These are phyloP conservation scores for Acorus calamus DNA, from an alignment of 106 monocot species.

Conservation along the genomic window DNA sequence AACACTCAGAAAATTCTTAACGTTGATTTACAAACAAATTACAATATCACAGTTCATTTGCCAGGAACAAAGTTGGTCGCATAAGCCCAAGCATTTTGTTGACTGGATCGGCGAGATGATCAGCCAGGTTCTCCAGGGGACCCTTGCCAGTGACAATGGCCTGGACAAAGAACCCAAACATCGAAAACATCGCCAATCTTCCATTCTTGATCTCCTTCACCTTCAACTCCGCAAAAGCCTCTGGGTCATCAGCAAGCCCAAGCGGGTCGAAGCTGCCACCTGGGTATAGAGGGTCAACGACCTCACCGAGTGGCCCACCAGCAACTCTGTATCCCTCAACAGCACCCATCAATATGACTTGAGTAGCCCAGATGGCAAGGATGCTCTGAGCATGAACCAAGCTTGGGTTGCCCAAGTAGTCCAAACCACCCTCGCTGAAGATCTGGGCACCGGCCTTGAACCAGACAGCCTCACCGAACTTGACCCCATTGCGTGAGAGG, in stretches of 20 bases:
- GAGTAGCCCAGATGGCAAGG: background rate
- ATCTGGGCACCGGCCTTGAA: too few relatives aligned
- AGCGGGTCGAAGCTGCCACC: conserved; percentile 36
- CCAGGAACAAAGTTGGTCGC: conserved; percentile 36
- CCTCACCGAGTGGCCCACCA: conserved; percentile 27
- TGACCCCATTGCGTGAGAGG: conserved; percentile 31
- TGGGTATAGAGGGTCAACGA: conserved; percentile 26
- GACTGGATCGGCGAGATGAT: conserved; percentile 26
- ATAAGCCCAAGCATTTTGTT: conserved; percentile 31
- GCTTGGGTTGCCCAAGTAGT: conserved; percentile 19
- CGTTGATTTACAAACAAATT: too few relatives aligned
- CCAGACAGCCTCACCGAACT: background rate
- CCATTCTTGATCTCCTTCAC: conserved; percentile 16
- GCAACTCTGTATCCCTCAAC: background rate
- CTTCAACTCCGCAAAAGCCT: conserved; percentile 33
- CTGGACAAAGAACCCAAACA: too few relatives aligned
- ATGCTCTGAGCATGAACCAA: conserved; percentile 34
- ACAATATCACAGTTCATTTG: background rate
- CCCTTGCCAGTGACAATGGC: too few relatives aligned
- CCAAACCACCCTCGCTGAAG: too few relatives aligned
- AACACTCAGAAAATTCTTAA: too few relatives aligned
- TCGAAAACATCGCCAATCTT: too few relatives aligned
- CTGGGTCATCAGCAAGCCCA: conserved; percentile 28
- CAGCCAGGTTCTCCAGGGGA: conserved; percentile 11
- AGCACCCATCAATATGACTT: too few relatives aligned